phyloP scores from a whole-genome alignment of 768 basidiomycete genomes.

The Wakefieldia striispora region DNA sequence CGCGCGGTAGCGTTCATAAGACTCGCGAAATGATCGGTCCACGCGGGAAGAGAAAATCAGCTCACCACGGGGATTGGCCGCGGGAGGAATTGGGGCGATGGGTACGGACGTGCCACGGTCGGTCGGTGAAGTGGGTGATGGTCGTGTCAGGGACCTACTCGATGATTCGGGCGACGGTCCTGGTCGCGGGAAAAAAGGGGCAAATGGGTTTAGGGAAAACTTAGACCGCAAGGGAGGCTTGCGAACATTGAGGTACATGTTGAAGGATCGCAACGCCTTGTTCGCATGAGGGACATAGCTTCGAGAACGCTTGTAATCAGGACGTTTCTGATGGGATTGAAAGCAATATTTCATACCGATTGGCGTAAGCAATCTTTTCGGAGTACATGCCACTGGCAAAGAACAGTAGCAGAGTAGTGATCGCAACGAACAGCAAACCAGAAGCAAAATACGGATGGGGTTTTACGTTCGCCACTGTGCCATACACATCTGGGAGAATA shows the following conservation, averaged over 20 bases:
- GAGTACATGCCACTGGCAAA: slow-evolving; percentile 96
- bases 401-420: slow-evolving; percentile 90
- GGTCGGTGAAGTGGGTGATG: slow-evolving; percentile 34
- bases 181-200: slow-evolving; percentile 36
- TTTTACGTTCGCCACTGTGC: slow-evolving; percentile 36
- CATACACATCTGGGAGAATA: slow-evolving; percentile 52
- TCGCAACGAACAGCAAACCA: slow-evolving; percentile 80
- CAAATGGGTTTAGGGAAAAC: slow-evolving; percentile 41
- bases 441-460: slow-evolving; percentile 75
- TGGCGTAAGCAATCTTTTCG: slow-evolving; percentile 95
- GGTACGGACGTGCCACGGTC: slow-evolving; percentile 48
- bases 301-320: slow-evolving; percentile 17
- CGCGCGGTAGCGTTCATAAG: slow-evolving; percentile 88
- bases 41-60: slow-evolving; percentile 94
- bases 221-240: slow-evolving; percentile 68
- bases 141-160: slow-evolving; percentile 25
- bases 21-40: slow-evolving; percentile 76
- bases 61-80: slow-evolving; percentile 90
- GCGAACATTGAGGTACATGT: slow-evolving; percentile 96
- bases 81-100: slow-evolving; percentile 74
- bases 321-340: slow-evolving; percentile 7
- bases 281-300: slow-evolving; percentile 98
- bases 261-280: slow-evolving; percentile 84
- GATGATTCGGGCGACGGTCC: slow-evolving; percentile 19
- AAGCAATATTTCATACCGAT: slow-evolving; percentile 60